phyloP scores from a whole-genome alignment of 306 rosid species.

The Vigna nakashimae region DNA sequence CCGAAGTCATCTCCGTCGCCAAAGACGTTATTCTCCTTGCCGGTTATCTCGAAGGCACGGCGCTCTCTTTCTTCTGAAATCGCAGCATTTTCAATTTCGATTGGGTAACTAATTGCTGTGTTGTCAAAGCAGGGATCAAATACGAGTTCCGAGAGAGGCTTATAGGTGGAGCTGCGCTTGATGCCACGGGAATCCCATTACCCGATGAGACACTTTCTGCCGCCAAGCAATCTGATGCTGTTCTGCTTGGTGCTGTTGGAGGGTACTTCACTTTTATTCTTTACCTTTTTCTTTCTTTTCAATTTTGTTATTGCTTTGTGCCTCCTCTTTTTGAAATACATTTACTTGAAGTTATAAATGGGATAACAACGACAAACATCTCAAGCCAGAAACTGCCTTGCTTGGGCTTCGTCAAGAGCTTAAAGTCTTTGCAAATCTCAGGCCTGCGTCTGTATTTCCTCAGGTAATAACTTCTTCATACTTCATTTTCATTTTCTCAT shows the following conservation, averaged over 20 bases:
- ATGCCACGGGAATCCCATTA: slow-evolving; percentile 81
- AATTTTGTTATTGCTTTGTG: background rate
- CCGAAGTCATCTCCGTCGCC: slow-evolving; percentile 86
- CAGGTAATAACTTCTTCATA: slow-evolving; percentile 53
- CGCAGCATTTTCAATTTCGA: background rate
- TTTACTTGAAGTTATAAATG: slow-evolving; percentile 71
- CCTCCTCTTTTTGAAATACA: too few species aligned
- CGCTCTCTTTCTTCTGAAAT: background rate
- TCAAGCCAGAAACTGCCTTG: slow-evolving; percentile 95
- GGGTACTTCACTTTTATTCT: slow-evolving; percentile 55
- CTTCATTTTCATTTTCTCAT: slow-evolving; percentile 12
- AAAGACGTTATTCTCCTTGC: slow-evolving; percentile 73
- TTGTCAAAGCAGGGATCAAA: slow-evolving; percentile 59
- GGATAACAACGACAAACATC: slow-evolving; percentile 75
- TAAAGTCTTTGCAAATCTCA: slow-evolving; percentile 80
- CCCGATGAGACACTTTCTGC: slow-evolving; percentile 78
- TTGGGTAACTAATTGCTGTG: background rate
- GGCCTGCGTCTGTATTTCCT: slow-evolving; percentile 81
- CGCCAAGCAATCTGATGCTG: slow-evolving; percentile 80
- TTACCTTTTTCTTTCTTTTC: background rate
- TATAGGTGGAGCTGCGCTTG: slow-evolving; percentile 91
- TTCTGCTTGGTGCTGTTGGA: slow-evolving; percentile 92
- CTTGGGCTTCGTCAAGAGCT: slow-evolving; percentile 77
- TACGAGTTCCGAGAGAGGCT: slow-evolving; percentile 72
- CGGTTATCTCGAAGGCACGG: slow-evolving; percentile 71